A percentile compares a stretch with the other conserved stretches of the same genome.
These are phyloP conservation scores for Oryza punctata DNA, from an alignment of 176 grass and related monocot genomes.

Conservation along the genomic window DNA sequence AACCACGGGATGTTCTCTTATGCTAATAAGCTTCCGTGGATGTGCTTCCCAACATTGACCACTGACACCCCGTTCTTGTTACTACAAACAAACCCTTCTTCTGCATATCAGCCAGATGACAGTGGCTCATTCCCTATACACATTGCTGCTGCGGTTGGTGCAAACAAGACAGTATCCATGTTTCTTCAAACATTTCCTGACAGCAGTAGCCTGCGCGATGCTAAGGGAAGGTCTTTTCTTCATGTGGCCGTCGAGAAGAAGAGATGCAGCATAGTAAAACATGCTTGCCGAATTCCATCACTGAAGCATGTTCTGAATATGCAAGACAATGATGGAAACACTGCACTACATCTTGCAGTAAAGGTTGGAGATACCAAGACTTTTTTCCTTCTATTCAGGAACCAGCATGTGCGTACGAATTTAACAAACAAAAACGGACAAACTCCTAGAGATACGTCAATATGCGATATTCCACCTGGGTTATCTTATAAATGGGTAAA, in stretches of 20 bases:
- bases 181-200: background rate
- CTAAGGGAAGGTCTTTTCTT: background rate
- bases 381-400: background rate
- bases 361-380: background rate
- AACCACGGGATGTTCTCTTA: no score
- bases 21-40: background rate
- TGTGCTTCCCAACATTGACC: background rate
- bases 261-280: background rate
- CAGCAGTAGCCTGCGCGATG: background rate
- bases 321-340: slow-evolving; percentile 41
- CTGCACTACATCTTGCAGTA: slow-evolving; percentile 38
- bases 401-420: slow-evolving; percentile 18
- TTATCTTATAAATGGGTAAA: no score
- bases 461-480: background rate
- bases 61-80: background rate
- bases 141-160: no score
- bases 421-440: slow-evolving; percentile 32
- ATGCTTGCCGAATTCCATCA: background rate
- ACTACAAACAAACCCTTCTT: background rate
- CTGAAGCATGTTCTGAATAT: slow-evolving; percentile 25
- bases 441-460: slow-evolving; percentile 27
- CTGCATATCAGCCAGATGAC: background rate
- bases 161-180: no score
- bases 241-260: slow-evolving; percentile 6
- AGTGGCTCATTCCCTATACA: background rate